Percentiles rank a stretch among this genome's conserved stretches.
Evolutionary conservation across 768 basidiomycete genomes (phyloP).

Genomic region (Rhodocollybia butyracea): DNA sequence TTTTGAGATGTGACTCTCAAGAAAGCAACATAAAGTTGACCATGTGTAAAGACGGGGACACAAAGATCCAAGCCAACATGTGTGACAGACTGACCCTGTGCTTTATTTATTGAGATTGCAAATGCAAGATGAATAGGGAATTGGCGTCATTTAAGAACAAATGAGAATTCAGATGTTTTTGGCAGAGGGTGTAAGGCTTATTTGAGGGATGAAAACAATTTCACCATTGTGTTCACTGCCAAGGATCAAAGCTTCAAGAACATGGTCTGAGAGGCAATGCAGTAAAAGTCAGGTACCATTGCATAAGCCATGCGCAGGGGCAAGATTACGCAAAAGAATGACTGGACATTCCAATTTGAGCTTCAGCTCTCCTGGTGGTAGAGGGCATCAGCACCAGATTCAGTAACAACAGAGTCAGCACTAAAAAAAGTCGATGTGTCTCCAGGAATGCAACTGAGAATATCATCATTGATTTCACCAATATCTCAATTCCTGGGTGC

Average conservation of each 20-base stretch:
- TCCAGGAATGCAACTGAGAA: conserved; percentile 4
- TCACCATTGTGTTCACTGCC: conserved; percentile 34
- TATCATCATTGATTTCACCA: conserved; percentile 19
- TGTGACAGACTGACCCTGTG: conserved; percentile 44
- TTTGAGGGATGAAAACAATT: conserved; percentile 34
- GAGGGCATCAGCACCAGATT: conserved; percentile 7
- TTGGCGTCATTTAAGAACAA: conserved; percentile 31
- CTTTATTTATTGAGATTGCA: conserved; percentile 47
- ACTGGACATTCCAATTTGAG: conserved; percentile 27
- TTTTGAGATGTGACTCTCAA: conserved; percentile 28
- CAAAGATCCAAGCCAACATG: conserved; percentile 38
- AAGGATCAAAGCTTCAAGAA: conserved; percentile 32
- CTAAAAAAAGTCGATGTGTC: conserved; percentile 1
- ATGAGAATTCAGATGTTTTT: conserved; percentile 19
- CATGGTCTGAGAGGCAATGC: conserved; percentile 18
- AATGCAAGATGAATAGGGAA: conserved; percentile 41
- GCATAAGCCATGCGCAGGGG: conserved; percentile 24
- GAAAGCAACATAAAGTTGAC: conserved; percentile 41
- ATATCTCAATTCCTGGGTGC: conserved; percentile 25
- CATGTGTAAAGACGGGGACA: conserved; percentile 36
- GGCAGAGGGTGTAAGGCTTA: conserved; percentile 28
- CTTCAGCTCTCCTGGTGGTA: conserved; percentile 30
- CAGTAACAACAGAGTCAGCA: conserved; percentile 1
- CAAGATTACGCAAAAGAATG: conserved; percentile 29
- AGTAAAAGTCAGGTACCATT: conserved; percentile 23